These are phyloP conservation scores for Crithidia brevicula DNA, from an alignment of 208 protist species.

Conservation along the genomic window DNA sequence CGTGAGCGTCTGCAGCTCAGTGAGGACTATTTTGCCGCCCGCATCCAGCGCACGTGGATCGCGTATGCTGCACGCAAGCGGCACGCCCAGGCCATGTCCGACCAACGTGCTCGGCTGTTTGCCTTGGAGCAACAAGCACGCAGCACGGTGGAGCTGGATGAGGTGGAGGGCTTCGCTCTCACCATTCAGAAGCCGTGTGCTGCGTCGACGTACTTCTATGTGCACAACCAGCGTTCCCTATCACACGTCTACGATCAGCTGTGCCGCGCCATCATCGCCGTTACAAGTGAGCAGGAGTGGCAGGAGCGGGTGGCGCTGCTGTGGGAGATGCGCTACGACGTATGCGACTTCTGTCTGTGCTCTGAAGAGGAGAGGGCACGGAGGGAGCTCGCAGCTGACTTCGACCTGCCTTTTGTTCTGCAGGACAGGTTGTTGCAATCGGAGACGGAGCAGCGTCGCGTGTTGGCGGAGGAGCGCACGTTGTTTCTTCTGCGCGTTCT, in stretches of 20 bases:
- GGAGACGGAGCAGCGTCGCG: slow-evolving; percentile 24
- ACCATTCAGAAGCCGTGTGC: slow-evolving; percentile 3
- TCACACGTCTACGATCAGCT: slow-evolving; percentile 3
- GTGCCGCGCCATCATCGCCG: slow-evolving; percentile 17
- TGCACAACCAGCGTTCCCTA: slow-evolving; percentile 9
- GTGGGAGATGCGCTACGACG: slow-evolving; percentile 61
- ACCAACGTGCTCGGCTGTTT: slow-evolving; percentile 16
- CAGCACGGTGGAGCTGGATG: slow-evolving; percentile 18
- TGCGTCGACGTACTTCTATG: not conserved
- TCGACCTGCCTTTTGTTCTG: slow-evolving; percentile 19
- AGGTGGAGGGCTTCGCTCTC: slow-evolving; percentile 33
- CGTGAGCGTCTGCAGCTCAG: slow-evolving; percentile 31
- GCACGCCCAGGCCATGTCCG: not conserved
- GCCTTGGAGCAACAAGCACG: slow-evolving; percentile 29
- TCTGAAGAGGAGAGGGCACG: slow-evolving; percentile 24
- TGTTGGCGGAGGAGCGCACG: slow-evolving; percentile 24
- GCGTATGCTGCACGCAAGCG: slow-evolving; percentile 2
- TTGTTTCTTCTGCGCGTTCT: slow-evolving; percentile 28
- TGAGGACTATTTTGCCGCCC: slow-evolving; percentile 21
- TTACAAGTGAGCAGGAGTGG: slow-evolving; percentile 42
- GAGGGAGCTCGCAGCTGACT: slow-evolving; percentile 5
- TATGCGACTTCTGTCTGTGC: slow-evolving; percentile 36
- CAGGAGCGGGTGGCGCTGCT: slow-evolving; percentile 47
- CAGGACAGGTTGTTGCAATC: slow-evolving; percentile 29
- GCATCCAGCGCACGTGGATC: slow-evolving; percentile 30